Evolutionary conservation across 225 moss, liverwort and hornwort genomes (phyloP), one percentile per base, ranked within the genome.

Genomic region (Anthoceros angustus): DNA sequence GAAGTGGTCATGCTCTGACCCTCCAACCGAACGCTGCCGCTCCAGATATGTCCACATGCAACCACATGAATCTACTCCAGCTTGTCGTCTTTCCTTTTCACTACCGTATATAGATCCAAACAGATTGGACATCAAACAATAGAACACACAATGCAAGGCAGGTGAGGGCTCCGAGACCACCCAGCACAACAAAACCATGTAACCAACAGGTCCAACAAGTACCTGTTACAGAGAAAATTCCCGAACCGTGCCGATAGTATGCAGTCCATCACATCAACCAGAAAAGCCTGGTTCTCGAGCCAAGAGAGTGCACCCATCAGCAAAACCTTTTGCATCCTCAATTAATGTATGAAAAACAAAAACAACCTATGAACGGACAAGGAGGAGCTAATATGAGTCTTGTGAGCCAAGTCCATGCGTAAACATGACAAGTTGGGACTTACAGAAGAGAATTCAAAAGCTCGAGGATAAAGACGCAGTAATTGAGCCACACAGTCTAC

Each of bases 161-260:
- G 32, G 32, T 32, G 4, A 1, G 1, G 32, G 32, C 32, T 32
- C 32, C 32, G 32, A 32, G 32, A 32, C 2, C 32, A 32, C 32
- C 32, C 32, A 32, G 4, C 32, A 32, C 4, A 32, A 32, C 1
- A 32, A 32, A 32, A 32, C 1, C 1, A 32, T 32, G 32, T 1
- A 32, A 32, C 32, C 32, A 32, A 61, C 6, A 9, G 61, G 10
- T 63, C 25, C 24, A 18, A 18, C 16, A 66, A 68, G 42, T 80
- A 98, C 98, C 92, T 89, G 71, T 92, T 98, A 77, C 98, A 98
- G 25, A 98, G 80, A 70, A 89, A 98, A 45, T 86, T 98, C 24
- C 92, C 98, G 78, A 98, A 98, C 38, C 84, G 89, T 68, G 89
- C 87, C 43, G 98, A 98, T 40, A 98, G 77, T 23, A 98, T 73